phyloP scores from a whole-genome alignment of 2,329 filamentous ascomycete genomes.

The Colletotrichum agaves region DNA sequence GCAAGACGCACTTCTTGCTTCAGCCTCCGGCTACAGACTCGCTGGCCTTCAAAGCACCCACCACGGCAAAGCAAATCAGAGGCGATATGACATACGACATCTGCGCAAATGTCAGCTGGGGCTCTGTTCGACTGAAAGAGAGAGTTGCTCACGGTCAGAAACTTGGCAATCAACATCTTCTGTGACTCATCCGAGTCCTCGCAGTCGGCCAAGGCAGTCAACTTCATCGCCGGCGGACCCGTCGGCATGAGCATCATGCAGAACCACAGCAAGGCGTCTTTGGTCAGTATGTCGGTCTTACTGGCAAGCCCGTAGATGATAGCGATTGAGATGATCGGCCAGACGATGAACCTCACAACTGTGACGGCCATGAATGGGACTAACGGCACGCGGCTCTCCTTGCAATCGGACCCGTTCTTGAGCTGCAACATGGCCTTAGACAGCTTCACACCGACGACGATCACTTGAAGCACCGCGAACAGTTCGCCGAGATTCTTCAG shows the following conservation, averaged over 20 bases:
- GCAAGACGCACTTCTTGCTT: too few relatives aligned
- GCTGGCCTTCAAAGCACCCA: conserved; percentile 28
- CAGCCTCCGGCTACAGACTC: conserved; percentile 1
- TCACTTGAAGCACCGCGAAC: conserved; percentile 72
- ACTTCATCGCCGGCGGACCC: conserved; percentile 59
- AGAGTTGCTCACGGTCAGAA: conserved; percentile 51
- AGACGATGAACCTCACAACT: conserved; percentile 67
- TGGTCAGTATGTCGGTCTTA: conserved; percentile 59
- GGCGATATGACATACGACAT: conserved; percentile 35
- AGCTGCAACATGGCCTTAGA: conserved; percentile 57
- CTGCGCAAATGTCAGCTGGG: background rate
- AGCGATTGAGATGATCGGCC: conserved; percentile 62
- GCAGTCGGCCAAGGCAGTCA: conserved; percentile 58
- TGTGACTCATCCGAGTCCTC: conserved; percentile 51
- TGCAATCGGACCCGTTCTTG: conserved; percentile 45
- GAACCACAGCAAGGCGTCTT: conserved; percentile 75
- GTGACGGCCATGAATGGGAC: conserved; percentile 64
- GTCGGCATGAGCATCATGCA: conserved; percentile 60
- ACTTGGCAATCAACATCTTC: conserved; percentile 55
- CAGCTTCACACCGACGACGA: conserved; percentile 74
- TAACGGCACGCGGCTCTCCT: conserved; percentile 45
- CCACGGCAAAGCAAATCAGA: conserved; percentile 29
- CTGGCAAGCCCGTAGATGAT: conserved; percentile 65
- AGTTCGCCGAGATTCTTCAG: conserved; percentile 71
- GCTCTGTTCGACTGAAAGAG: rapidly evolving